Percentiles rank a stretch among this genome's conserved stretches.
Conservation (phyloP, 2,329 filamentous ascomycete genomes). For the Zymoseptoria ardabiliae region DNA sequence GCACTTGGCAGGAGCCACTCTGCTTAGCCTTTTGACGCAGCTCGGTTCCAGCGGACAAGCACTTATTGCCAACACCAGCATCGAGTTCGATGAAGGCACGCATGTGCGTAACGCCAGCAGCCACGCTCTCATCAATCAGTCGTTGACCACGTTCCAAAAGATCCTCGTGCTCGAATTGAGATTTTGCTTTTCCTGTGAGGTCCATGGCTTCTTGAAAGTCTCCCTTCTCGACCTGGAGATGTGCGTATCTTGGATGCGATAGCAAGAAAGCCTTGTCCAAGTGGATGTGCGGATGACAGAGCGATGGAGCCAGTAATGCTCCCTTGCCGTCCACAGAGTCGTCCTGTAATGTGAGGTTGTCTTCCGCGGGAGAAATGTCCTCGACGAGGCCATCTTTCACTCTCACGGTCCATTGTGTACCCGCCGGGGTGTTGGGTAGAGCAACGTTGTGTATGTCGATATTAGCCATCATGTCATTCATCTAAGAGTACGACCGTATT, state of each 20-base stretch:
- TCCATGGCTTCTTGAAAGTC: conserved; percentile 59
- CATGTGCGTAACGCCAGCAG: conserved; percentile 60
- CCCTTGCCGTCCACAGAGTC: conserved; percentile 34
- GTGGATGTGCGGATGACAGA: conserved; percentile 68
- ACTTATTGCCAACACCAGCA: conserved; percentile 50
- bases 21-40: conserved; percentile 48
- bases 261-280: conserved; percentile 61
- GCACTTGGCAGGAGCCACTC: conserved; percentile 48
- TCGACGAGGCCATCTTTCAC: conserved; percentile 4
- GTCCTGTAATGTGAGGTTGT: background rate
- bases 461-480: background rate
- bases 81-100: conserved; percentile 67
- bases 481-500: background rate
- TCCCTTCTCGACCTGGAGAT: conserved; percentile 53
- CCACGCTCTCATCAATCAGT: conserved; percentile 58
- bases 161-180: conserved; percentile 54
- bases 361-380: background rate
- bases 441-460: conserved; percentile 6
- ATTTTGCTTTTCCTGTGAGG: conserved; percentile 54
- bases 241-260: conserved; percentile 51
- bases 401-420: conserved; percentile 11
- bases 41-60: conserved; percentile 49
- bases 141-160: conserved; percentile 58
- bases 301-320: conserved; percentile 45
- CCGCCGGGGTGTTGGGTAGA: conserved; percentile 5